A percentile compares a stretch with the other conserved stretches of the same genome.
These are phyloP conservation scores for Hemileia vastatrix DNA, from an alignment of 1,284 basidiomycete genomes.

Conservation along the genomic window DNA sequence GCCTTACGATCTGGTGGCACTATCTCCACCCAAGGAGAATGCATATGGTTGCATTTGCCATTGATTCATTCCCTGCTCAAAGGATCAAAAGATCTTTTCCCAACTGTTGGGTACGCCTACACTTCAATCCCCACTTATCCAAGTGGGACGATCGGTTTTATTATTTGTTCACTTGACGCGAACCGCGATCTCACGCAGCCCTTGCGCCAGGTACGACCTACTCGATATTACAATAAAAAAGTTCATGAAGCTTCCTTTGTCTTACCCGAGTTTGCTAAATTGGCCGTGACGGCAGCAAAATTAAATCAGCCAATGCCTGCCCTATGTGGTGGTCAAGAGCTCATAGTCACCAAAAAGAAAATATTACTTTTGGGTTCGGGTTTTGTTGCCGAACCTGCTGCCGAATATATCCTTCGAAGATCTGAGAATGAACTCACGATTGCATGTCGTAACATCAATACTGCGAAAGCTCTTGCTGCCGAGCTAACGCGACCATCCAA, in stretches of 20 bases:
- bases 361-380: conserved; percentile 87
- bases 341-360: conserved; percentile 60
- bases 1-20: conserved; percentile 82
- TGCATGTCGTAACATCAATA: conserved; percentile 72
- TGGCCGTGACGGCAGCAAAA: conserved; percentile 49
- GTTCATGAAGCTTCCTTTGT: conserved; percentile 78
- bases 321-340: too few relatives aligned
- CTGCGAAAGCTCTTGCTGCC: conserved; percentile 60
- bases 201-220: conserved; percentile 58
- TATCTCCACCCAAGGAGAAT: conserved; percentile 94
- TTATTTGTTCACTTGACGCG: conserved; percentile 73
- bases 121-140: conserved; percentile 96
- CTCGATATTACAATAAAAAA: conserved; percentile 74
- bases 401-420: conserved; percentile 79
- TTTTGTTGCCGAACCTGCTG: conserved; percentile 86
- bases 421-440: conserved; percentile 76
- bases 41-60: conserved; percentile 84
- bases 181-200: conserved; percentile 62
- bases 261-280: conserved; percentile 80
- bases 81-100: conserved; percentile 69
- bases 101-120: conserved; percentile 79
- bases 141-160: conserved; percentile 91
- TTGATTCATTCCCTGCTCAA: conserved; percentile 71
- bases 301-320: conserved; percentile 54
- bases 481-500: conserved; percentile 58